Base-by-base conservation (phyloP, 2,329 filamentous ascomycete genomes). In the Immersiporthe knoxdaviesiana region DNA sequence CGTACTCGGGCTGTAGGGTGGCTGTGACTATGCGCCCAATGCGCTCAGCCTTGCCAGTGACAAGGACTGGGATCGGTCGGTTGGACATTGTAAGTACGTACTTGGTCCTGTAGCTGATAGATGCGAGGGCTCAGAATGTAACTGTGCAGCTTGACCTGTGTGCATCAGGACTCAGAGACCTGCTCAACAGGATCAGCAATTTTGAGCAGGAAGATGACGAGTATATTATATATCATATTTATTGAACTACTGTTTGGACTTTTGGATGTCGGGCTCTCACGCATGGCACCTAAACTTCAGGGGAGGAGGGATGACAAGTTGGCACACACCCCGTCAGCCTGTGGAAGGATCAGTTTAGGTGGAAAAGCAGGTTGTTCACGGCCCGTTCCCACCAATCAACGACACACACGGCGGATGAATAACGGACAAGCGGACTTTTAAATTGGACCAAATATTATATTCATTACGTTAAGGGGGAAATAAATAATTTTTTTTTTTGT, bases 11-110 rank as follows among this genome's bases (percentile, higher is more conserved):
- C 44, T 44, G 27, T 54, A 68, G 11, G n/a, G 37, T 37, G 21
- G 16, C 62, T 2, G 44, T 18, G 11, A 68, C 62, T 32, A 27
- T 18, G 12, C 24, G 24, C 6, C 32, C 67, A 14, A 68, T 27
- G 1, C 18, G n/a, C 35, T 54, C 35, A 2, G n/a, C 47, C 21
- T 54, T 44, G 67, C 67, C 67, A 11, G 67, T 68, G 14, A 50
- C 24, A 8, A 68, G 24, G 62, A 68, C 32, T 63, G 67, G 67
- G 16, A 68, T 65, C 2, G 67, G 32, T 5, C 44, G 24, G 35
- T 37, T 37, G 16, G 66, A 50, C 66, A 68, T 68, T 62, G 27
- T 65, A 18, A n/a, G n/a, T n/a, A n/a, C n/a, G n/a, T n/a, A n/a
- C n/a, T n/a, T n/a, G n/a, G n/a, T n/a, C n/a, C n/a, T n/a, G n/a